A percentile compares a stretch with the other conserved stretches of the same genome.
Conservation (phyloP, 495 filamentous ascomycete genomes). For the Aspergillus asperescens region DNA sequence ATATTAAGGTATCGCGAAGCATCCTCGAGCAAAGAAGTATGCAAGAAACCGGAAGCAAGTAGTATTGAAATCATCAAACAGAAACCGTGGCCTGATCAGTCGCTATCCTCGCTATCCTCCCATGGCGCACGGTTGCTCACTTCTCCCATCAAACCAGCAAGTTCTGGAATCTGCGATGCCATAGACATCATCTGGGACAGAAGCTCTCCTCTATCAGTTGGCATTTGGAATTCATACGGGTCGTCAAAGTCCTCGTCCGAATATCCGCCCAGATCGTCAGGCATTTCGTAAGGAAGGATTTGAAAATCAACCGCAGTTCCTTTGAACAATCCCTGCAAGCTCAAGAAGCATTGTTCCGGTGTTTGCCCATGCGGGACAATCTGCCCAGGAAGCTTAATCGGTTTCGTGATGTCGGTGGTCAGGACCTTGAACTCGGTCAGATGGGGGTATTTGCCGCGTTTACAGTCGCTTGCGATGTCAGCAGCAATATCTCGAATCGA, state of each 20-base stretch:
- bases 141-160: no score
- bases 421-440: constrained; percentile 15
- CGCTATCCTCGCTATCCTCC: no score
- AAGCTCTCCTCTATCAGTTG: no score
- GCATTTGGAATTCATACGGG: not conserved
- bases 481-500: constrained; percentile 18
- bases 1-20: no score
- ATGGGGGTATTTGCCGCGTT: constrained; percentile 18
- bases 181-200: no score
- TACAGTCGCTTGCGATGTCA: constrained; percentile 20
- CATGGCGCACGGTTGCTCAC: no score
- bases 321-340: constrained; percentile 19
- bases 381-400: no score
- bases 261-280: constrained; percentile 8
- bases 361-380: no score
- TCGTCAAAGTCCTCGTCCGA: not conserved
- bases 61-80: no score
- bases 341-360: constrained; percentile 17
- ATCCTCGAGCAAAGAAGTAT: no score
- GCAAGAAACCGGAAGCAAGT: no score
- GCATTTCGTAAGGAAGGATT: constrained; percentile 13
- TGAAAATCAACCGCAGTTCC: constrained; percentile 20
- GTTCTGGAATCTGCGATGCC: not conserved
- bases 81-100: no score
- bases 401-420: constrained; percentile 21